phyloP scores from a whole-genome alignment of 2,329 filamentous ascomycete species.

The Sphaerulina musiva region DNA sequence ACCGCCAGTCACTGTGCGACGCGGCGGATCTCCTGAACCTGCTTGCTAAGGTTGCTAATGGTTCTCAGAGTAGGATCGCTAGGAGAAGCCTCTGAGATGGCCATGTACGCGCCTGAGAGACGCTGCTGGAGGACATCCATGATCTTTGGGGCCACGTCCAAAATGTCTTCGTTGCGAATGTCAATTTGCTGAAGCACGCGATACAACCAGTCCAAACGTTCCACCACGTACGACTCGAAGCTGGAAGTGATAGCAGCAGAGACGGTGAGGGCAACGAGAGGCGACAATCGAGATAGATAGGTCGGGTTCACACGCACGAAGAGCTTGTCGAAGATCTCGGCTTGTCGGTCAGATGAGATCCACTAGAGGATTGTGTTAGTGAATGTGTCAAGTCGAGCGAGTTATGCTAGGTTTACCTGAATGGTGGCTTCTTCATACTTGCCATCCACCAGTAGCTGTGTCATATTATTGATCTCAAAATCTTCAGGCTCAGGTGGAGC shows the following conservation, averaged over 20 bases:
- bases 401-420: constrained; percentile 25
- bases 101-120: constrained; percentile 52
- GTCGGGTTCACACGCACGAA: constrained; percentile 53
- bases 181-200: constrained; percentile 51
- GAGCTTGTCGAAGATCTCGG: constrained; percentile 55
- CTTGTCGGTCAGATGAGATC: constrained; percentile 55
- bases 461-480: constrained; percentile 56
- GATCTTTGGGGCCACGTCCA: constrained; percentile 52
- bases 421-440: constrained; percentile 44
- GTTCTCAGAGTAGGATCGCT: constrained; percentile 40
- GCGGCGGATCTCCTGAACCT: constrained; percentile 25
- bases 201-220: constrained; percentile 55
- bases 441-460: constrained; percentile 55
- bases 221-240: constrained; percentile 47
- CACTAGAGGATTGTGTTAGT: constrained; percentile 38
- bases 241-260: constrained; percentile 56
- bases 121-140: constrained; percentile 55
- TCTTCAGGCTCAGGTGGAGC: constrained; percentile 44
- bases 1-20: constrained; percentile 19
- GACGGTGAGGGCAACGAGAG: constrained; percentile 55
- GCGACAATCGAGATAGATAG: constrained; percentile 51
- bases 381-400: constrained; percentile 27
- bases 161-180: constrained; percentile 41
- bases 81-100: constrained; percentile 47
- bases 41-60: constrained; percentile 27